phyloP scores from a whole-genome alignment of 2,329 filamentous ascomycete genomes.

The Claviceps sorghi region DNA sequence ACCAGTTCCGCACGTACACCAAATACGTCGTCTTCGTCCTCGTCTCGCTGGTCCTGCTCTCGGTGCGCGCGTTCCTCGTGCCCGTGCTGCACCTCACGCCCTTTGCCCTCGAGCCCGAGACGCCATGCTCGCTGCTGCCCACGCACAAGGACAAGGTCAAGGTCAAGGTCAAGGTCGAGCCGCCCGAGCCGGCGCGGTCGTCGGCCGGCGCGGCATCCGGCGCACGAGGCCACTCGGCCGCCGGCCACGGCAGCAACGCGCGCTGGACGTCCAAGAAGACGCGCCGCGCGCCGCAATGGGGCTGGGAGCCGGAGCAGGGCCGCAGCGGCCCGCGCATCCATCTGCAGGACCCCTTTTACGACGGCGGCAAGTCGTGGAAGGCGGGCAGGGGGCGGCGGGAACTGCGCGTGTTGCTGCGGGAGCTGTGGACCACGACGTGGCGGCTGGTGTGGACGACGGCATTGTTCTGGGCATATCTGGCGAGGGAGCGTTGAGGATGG shows the following conservation, averaged over 20 bases:
- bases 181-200: neutral
- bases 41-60: constrained; percentile 34
- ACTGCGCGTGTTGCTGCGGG: constrained; percentile 35
- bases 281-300: constrained; percentile 21
- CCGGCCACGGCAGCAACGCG: constrained; percentile 7
- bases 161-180: constrained; percentile 30
- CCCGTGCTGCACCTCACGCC: constrained; percentile 37
- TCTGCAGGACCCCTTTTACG: constrained; percentile 28
- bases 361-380: constrained; percentile 23
- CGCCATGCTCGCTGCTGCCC: constrained; percentile 16
- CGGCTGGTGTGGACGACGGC: constrained; percentile 49
- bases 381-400: constrained; percentile 15
- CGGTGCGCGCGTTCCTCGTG: constrained; percentile 41
- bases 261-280: constrained; percentile 14
- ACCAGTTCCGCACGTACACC: constrained; percentile 73
- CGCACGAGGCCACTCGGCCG: constrained; percentile 9
- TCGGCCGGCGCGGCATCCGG: constrained; percentile 7
- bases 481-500: constrained; percentile 39
- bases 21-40: constrained; percentile 55
- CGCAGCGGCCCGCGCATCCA: constrained; percentile 36
- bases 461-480: constrained; percentile 51
- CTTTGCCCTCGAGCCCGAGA: constrained; percentile 35
- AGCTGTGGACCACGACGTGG: constrained; percentile 48
- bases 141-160: constrained; percentile 41
- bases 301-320: constrained; percentile 26